Percentiles rank a stretch among this genome's conserved stretches.
Evolutionary conservation across 345 rosid genomes (phyloP).

Genomic region (Kandelia obovata): DNA sequence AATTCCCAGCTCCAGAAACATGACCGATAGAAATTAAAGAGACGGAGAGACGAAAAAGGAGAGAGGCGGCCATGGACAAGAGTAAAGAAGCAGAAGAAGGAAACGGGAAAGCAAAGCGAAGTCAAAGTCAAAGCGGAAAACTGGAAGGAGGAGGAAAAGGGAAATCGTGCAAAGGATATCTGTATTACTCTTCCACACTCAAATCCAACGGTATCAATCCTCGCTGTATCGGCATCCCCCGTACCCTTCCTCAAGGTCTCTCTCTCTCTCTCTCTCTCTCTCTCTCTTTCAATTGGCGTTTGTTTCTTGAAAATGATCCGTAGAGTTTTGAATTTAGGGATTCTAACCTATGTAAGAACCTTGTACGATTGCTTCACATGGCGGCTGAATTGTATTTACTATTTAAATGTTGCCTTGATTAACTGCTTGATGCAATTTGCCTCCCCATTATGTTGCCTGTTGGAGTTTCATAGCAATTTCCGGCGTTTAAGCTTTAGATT

Average conservation of each 20-base stretch:
- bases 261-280: background rate
- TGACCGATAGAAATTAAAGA: background rate
- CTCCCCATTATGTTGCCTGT: too few relatives aligned
- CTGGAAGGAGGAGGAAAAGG: slow-evolving; percentile 32
- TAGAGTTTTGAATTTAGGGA: too few relatives aligned
- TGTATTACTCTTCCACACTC: slow-evolving; percentile 53
- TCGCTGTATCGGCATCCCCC: slow-evolving; percentile 68
- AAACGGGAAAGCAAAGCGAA: slow-evolving; percentile 1
- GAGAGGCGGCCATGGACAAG: slow-evolving; percentile 9
- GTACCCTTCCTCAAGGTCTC: slow-evolving; percentile 38
- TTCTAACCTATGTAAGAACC: too few relatives aligned
- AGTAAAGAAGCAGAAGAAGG: background rate
- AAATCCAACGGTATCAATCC: slow-evolving; percentile 54
- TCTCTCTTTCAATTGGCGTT: background rate
- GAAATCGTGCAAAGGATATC: slow-evolving; percentile 64
- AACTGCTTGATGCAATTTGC: background rate
- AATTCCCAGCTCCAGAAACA: too few relatives aligned
- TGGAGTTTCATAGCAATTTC: too few relatives aligned
- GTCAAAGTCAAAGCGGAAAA: background rate
- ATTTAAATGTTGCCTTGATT: background rate
- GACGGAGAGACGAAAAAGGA: background rate
- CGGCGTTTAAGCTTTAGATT: too few relatives aligned
- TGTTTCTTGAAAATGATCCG: background rate
- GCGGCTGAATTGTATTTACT: background rate
- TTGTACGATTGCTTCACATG: background rate